Evolutionary conservation across 495 filamentous ascomycete species (phyloP), one percentile per base, ranked within the genome.

Genomic region (Hypoxylon subgilvum): DNA sequence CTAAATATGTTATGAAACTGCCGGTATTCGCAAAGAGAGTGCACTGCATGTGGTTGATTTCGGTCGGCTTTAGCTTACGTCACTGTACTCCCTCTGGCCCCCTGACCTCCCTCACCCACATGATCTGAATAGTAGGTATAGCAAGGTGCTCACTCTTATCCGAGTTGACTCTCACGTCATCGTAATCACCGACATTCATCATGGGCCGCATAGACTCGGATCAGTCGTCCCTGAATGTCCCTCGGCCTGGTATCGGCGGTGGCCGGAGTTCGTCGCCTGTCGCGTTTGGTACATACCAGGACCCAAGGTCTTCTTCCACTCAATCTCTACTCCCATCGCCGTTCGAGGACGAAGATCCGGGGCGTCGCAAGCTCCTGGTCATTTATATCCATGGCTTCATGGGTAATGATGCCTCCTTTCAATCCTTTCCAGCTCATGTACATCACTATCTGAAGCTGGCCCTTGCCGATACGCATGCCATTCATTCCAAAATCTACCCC

Each of bases 371-470:
- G 22, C 76, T 97, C 9, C 77, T 97, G 1, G 61, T 96, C 7
- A 73, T 97, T 17, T 96, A 91, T 68, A 86, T 97, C 63, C 92
- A 96, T 74, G 93, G 93, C 35, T 97, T 96, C 75, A 90, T 92
- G 84, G 93, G 93, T 21, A 87, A 88, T 41, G 91, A 95, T 72
- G 86, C 86, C 12, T 92, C 88, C 57, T 97, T 97, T 64, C 85
- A 87, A 53, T 86, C 85, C 21, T 93, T 96, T 57, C 93, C 93
- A 1, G 87, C 86, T 4, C 91, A 97, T 72, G 81, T 96, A 0
- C 93, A 97, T 73, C 82, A 84, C 67, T 75, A 90, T 17, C 74
- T 96, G 25, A 86, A 85, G n/a, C 72, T 80, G 1, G 78, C 84
- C 0, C 68, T 96, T 41, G 72, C 74, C 32, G 85, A 91, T 16